phyloP scores from a whole-genome alignment of 202 grass and related monocot genomes.

The Carex sylvatica region DNA sequence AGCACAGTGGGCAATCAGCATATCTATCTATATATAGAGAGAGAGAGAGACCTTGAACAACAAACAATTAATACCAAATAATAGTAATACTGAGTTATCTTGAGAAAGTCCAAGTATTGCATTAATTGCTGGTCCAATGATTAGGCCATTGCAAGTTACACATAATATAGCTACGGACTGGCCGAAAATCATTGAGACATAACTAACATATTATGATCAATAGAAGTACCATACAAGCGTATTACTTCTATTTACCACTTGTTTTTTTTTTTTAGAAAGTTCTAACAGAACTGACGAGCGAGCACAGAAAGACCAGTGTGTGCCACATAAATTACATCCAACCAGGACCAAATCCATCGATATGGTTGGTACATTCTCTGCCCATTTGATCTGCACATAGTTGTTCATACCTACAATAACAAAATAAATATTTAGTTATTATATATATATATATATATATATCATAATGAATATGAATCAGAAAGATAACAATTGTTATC shows the following conservation, averaged over 20 bases:
- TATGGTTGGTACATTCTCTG: slow-evolving; percentile 2
- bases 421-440: slow-evolving; percentile 4
- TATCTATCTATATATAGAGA: not conserved
- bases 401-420: slow-evolving; percentile 15
- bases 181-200: not conserved
- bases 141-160: not conserved
- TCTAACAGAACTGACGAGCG: not conserved
- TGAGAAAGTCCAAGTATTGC: not conserved
- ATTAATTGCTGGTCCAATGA: not conserved
- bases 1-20: not conserved
- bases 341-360: slow-evolving; percentile 16
- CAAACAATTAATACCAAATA: not conserved
- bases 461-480: not conserved
- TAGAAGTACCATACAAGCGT: not conserved
- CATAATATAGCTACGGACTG: not conserved
- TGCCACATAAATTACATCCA: slow-evolving; percentile 9
- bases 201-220: slow-evolving; percentile 9
- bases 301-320: not conserved
- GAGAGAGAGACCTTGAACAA: not conserved
- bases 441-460: no score
- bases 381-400: slow-evolving; percentile 7
- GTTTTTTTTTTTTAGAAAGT: not conserved
- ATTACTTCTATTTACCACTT: not conserved
- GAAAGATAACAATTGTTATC: not conserved
- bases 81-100: not conserved